These are phyloP conservation scores for Spinacia oleracea DNA, from an alignment of 179 eudicot species.

Conservation along the genomic window DNA sequence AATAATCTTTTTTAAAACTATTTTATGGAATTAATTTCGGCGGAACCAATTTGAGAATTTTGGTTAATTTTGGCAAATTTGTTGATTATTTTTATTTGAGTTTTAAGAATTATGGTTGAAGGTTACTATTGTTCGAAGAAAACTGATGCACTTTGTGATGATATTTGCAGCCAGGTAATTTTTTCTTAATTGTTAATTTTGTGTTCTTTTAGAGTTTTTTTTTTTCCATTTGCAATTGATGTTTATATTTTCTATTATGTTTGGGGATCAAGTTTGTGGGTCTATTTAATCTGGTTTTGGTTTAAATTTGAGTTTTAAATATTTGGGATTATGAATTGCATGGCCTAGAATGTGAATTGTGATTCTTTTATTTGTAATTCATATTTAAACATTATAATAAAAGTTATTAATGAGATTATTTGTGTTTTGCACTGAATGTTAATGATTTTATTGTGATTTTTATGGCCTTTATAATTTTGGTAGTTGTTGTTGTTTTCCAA, in stretches of 20 bases:
- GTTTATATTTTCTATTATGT: background rate
- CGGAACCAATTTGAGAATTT: no score
- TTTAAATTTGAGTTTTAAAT: background rate
- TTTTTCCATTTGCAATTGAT: no score
- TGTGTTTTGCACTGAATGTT: no score
- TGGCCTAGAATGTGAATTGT: background rate
- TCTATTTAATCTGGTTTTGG: background rate
- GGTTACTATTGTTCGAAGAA: conserved; percentile 10
- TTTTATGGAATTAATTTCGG: no score
- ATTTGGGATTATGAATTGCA: background rate
- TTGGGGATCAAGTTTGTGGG: background rate
- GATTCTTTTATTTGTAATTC: background rate
- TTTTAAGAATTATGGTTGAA: background rate
- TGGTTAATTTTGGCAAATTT: background rate
- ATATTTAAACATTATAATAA: background rate
- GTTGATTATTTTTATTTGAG: background rate
- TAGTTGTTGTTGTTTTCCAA: background rate
- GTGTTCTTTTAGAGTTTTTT: background rate
- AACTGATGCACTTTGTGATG: conserved; percentile 14
- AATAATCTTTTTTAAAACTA: no score
- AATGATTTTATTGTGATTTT: background rate
- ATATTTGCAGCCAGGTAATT: conserved; percentile 18
- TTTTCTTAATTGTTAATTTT: background rate
- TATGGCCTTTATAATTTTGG: background rate
- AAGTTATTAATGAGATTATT: background rate